phyloP scores from a whole-genome alignment of 306 rosid species.

The Cyclanthera cordifolia region DNA sequence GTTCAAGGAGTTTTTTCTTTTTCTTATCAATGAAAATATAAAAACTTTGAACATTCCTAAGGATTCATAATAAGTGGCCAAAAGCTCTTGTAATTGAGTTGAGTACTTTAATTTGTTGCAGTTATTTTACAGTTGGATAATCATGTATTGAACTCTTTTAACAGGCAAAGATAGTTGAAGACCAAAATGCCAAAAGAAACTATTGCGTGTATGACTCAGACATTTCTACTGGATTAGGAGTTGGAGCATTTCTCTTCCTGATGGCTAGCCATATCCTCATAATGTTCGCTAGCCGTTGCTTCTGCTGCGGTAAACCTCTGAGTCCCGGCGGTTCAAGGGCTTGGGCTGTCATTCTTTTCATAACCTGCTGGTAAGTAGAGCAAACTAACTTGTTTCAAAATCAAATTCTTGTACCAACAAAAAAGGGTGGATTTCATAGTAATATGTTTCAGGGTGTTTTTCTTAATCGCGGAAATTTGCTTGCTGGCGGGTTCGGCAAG shows the following conservation, averaged over 20 bases:
- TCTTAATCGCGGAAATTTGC: conserved; percentile 78
- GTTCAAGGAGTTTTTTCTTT: too few relatives aligned
- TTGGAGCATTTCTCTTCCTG: conserved; percentile 83
- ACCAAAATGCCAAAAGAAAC: conserved; percentile 25
- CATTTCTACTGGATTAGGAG: conserved; percentile 80
- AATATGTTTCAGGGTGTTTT: conserved; percentile 50
- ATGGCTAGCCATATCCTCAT: conserved; percentile 57
- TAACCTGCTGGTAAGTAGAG: conserved; percentile 68
- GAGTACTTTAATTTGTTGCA: not conserved
- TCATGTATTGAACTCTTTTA: not conserved
- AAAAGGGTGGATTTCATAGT: not conserved
- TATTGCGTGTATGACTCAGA: conserved; percentile 77
- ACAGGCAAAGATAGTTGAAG: conserved; percentile 53
- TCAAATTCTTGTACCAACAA: not conserved
- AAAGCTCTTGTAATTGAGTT: not conserved
- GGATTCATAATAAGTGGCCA: not conserved
- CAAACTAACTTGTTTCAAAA: not conserved
- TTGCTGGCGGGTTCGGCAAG: conserved; percentile 83
- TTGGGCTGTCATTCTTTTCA: conserved; percentile 64
- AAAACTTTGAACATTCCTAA: not conserved
- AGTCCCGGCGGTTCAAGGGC: conserved; percentile 92
- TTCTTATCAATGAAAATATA: not conserved
- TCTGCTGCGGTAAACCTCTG: conserved; percentile 88
- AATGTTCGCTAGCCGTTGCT: conserved; percentile 94
- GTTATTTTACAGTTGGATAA: not conserved